Base-by-base conservation (phyloP, 2,329 filamentous ascomycete genomes). In the Ceratocystis alfenasii region DNA sequence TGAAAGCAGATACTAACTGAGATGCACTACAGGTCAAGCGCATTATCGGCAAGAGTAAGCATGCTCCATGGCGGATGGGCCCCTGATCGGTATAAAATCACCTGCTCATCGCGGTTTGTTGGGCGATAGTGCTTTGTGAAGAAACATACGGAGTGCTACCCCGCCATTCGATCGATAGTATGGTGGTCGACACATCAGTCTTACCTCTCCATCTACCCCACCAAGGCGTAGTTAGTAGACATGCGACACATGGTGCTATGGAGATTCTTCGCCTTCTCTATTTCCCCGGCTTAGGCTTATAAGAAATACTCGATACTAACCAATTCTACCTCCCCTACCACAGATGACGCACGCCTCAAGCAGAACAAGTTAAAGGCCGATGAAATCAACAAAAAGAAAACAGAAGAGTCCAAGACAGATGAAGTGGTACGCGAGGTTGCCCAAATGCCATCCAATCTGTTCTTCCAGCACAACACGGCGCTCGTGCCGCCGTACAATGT, bases 401-500 rank as follows among this genome's bases (percentile, higher is more conserved):
- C 77, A 50, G 77, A 82, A 69, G 81, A 82, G 74, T 83, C 80
- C 15, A 74, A 77, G 63, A 75, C 75, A 36, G 77, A 79, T 71
- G 83, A 89, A 68, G 77, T 91, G 65, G 83, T 93, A 64, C 85
- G 89, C 70, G 87, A 92, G 76, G 84, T 90, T 62, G 87, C 88
- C 4, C 89, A 94, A 78, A 87, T 89, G 72, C 88, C 90, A 12
- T 90, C 88, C 22, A 83, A 85, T 69, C 85, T 95, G 76, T 95
- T 95, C 83, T 95, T 95, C 77, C 83, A 89, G 73, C 87, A 90
- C 80, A 96, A 96, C 78, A 87, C 87, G 64, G 88, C 89, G 64
- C 84, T 96, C 57, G 85, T 89, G 10, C 90, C 92, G 2, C 90
- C 91, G 1, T 95, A 95, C 78, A 76, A 77, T 62, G 83, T 93